Evolutionary conservation across 805 yeast species (phyloP), one percentile per base, ranked within the genome.

Genomic region (Lipomyces starkeyi): DNA sequence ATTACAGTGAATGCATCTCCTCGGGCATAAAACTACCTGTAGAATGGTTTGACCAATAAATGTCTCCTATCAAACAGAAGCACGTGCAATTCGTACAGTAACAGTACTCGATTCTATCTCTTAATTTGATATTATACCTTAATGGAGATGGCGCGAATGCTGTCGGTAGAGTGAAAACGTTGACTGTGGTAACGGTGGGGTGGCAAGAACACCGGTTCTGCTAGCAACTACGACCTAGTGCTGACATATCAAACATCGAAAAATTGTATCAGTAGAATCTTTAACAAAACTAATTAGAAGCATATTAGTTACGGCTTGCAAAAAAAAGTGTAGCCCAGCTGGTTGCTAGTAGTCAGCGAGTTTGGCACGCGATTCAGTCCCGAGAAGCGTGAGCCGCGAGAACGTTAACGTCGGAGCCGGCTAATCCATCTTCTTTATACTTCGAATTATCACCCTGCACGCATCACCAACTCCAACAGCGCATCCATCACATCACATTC

Each of bases 391-490:
- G 43, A 37, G 43, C 40, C 40, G 40, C 40, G 43, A 37, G 43
- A 37, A 37, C 43, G 17, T 11, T 14, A 37, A 37, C 43, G 43
- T 35, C 40, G 40, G 40, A 35, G 40, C 3, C 17, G 14, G 22
- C 54, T 22, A n/a, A 17, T 49, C 54, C 54, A 49, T 17, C 29
- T 58, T 61, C 64, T 59, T 61, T 54, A 13, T 52, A 61, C 59
- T 61, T 61, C 64, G 56, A 59, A 49, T 35, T n/a, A 34, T 29
- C 43, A 58, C 60, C 58, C 58, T 52, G 35, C 57, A 58, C n/a
- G 32, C 53, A 35, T 27, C 57, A 35, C 22, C 64, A 4, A n/a
- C 56, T 61, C 64, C 49, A 14, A 49, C 37, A 20, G 57, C 29
- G 27, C 34, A 34, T 34, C 58, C 63, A 29, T 20, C 40, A 29